These are phyloP conservation scores for Geranomyces michiganensis DNA, from an alignment of 192 early-diverging fungal genomes.

Conservation along the genomic window DNA sequence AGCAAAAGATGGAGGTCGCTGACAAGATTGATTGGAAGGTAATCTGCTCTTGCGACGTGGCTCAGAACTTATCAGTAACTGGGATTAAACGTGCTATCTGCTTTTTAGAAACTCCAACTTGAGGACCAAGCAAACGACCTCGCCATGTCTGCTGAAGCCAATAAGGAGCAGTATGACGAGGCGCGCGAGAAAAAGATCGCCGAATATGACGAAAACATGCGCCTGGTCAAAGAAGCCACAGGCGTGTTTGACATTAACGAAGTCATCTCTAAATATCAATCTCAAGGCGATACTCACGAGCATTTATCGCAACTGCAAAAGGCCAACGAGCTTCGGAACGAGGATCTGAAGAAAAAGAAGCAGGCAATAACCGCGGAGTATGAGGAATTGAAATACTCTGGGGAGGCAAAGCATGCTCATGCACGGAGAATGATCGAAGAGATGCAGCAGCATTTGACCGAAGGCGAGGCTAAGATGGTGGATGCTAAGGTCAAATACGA, in stretches of 20 bases:
- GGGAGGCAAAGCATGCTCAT: slow-evolving; percentile 48
- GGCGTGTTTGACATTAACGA: slow-evolving; percentile 63
- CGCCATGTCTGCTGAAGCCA: slow-evolving; percentile 27
- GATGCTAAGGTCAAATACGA: slow-evolving; percentile 58
- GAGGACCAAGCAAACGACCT: slow-evolving; percentile 49
- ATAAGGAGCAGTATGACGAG: slow-evolving; percentile 59
- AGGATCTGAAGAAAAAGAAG: slow-evolving; percentile 54
- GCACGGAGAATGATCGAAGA: slow-evolving; percentile 51
- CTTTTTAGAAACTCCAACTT: slow-evolving; percentile 45
- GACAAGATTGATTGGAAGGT: slow-evolving; percentile 62
- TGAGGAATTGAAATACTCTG: slow-evolving; percentile 54
- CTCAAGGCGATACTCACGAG: slow-evolving; percentile 61
- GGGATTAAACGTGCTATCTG: neutral
- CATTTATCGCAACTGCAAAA: slow-evolving; percentile 54
- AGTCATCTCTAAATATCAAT: slow-evolving; percentile 64
- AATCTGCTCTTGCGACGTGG: neutral
- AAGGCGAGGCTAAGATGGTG: slow-evolving; percentile 37
- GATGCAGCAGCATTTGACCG: slow-evolving; percentile 53
- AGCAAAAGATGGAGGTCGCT: slow-evolving; percentile 60
- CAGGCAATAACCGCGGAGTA: slow-evolving; percentile 43
- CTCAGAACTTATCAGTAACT: neutral
- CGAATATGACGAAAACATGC: slow-evolving; percentile 65
- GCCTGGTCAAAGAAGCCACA: slow-evolving; percentile 66
- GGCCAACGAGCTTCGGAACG: slow-evolving; percentile 51
- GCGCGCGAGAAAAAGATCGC: slow-evolving; percentile 55